These are phyloP conservation scores for Lyophyllum decastes DNA, from an alignment of 768 basidiomycete genomes.

Conservation along the genomic window DNA sequence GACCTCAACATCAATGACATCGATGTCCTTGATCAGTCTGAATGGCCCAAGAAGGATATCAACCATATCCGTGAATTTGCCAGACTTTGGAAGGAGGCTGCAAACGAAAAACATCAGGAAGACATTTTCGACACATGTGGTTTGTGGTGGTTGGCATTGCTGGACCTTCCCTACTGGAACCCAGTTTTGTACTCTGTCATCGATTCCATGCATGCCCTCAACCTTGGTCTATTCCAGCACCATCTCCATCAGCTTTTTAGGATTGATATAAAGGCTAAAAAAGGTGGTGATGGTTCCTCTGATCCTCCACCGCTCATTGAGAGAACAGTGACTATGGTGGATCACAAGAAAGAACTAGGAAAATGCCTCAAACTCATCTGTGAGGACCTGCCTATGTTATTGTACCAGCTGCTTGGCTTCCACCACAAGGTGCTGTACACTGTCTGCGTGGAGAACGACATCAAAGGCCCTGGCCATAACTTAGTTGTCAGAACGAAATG, in stretches of 20 bases:
- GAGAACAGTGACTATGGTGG: too few species aligned
- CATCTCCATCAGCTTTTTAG: too few species aligned
- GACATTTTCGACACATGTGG: constrained; percentile 21
- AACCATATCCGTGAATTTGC: constrained; percentile 17
- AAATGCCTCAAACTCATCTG: not conserved
- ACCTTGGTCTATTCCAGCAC: constrained; percentile 25
- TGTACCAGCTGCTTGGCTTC: constrained; percentile 14
- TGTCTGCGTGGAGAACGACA: constrained; percentile 21
- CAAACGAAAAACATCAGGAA: constrained; percentile 11
- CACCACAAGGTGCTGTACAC: constrained; percentile 21
- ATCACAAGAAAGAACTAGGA: too few species aligned
- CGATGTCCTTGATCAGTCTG: constrained; percentile 21
- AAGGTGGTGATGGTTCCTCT: constrained; percentile 6
- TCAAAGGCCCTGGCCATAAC: constrained; percentile 6
- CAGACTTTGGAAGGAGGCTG: constrained; percentile 24
- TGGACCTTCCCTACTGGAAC: constrained; percentile 41
- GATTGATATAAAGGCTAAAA: constrained; percentile 16
- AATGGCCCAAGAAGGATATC: constrained; percentile 22
- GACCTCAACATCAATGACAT: constrained; percentile 23
- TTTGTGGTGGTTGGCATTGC: constrained; percentile 30
- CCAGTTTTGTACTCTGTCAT: constrained; percentile 28
- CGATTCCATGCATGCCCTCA: constrained; percentile 43
- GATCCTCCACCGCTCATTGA: too few species aligned
- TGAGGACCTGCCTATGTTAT: not conserved
- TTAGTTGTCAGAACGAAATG: constrained; percentile 22